Evolutionary conservation across 495 filamentous ascomycete genomes (phyloP), one percentile per base, ranked within the genome.

Genomic region (Neurospora sp.): DNA sequence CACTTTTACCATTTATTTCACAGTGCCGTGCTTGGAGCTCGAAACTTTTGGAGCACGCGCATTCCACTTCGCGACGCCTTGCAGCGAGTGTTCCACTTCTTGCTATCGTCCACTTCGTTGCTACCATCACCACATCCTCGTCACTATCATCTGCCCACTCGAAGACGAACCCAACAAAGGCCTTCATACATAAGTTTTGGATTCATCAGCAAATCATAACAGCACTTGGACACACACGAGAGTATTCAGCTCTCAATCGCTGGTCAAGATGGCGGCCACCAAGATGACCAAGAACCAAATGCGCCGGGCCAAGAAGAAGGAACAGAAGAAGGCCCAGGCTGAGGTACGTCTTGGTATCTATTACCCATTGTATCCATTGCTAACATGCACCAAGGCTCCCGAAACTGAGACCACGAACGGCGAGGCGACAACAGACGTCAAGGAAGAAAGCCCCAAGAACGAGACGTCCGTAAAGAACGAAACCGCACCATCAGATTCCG

Each of bases 281-380:
- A 94, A 94, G 82, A 85, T 89, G 80, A 92, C 87, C 79, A 96
- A 94, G 83, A 96, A 96, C 77, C 91, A 94, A 81, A 87, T 93
- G 78, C 87, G 92, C 79, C 88, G 91, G 78, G 94, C 94, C 40
- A 94, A 93, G 86, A 97, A 93, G 85, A 97, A 97, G 88, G 91
- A 91, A 70, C 87, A 92, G 75, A 92, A 93, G 82, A 84, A 91
- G 81, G 78, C 84, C 53, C 84, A 88, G 74, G 77, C 85, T 69
- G 83, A 88, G 69, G 82, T 84, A 42, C 39, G 74, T 79, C 16
- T 68, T 69, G 5, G n/a, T 37, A 42, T 73, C 73, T 8, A 38
- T 44, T 8, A 16, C 27, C 27, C 14, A 17, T 35, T 6, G 35
- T 1, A 5, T 6, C 22, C 22, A 35, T 61, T 8, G 71, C 75